Base-by-base conservation (phyloP, 1,284 basidiomycete genomes). In the Mrakiaceae sp. region DNA sequence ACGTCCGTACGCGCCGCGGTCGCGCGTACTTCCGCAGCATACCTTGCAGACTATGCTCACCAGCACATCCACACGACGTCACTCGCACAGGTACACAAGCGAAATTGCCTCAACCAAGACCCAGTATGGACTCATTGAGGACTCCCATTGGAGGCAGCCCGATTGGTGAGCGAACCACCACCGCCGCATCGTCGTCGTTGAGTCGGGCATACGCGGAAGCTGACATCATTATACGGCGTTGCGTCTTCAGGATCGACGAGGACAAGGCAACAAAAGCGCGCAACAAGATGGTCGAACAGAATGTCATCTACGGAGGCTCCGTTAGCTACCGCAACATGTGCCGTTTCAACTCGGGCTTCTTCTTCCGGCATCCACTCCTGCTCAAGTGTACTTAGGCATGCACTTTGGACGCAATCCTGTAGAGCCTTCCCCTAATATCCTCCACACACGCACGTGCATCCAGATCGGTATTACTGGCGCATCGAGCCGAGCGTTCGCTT, bases 51-150 rank as follows among this genome's bases (percentile, higher is more conserved):
- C 27, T 27, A 27, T 27, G 27, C 27, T 27, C 27, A 27, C 27
- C 27, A 27, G 27, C 27, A 27, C 27, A 27, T 27, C 27, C 27
- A 27, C 27, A 27, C 27, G 27, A 27, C 27, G 27, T 27, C 27
- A 27, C 27, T 54, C 52, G 27, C 52, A 87, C 55, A 90, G 87
- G 55, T 82, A 83, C 64, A 83, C 90, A 3, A 74, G 80, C 42
- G 81, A 80, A 46, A 74, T 91, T 58, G 89, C 88, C 3, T 80
- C 81, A 67, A 78, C 85, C 0, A 79, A 82, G 50, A 83, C 88
- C 56, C 77, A 84, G 70, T 97, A 93, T 73, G 94, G 92, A 7
- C 78, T 87, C 53, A 91, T 98, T 69, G 42, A n/a, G 8, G 42
- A 8, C 40, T 11, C 44, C 5, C 40, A 48, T 59, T 59, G 12